Conservation (phyloP, 371 early-diverging fungal genomes). For the Mucor plumbeus region DNA sequence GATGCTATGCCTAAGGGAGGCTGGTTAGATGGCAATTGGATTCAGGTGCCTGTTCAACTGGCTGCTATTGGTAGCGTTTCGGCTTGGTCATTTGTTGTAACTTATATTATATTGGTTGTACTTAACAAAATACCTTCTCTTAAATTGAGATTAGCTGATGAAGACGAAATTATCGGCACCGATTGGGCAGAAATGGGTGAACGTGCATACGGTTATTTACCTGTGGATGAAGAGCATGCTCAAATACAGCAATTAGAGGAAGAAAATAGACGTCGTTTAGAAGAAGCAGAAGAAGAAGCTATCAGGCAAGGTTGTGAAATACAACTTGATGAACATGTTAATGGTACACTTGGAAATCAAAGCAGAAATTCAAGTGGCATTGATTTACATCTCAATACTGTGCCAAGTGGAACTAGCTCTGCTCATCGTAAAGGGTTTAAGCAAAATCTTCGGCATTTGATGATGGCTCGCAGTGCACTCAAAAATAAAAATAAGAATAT, state of each 20-base stretch:
- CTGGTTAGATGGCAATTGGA: constrained; percentile 73
- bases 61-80: constrained; percentile 62
- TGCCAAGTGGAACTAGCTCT: background rate
- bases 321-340: constrained; percentile 20
- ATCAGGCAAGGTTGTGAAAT: constrained; percentile 1
- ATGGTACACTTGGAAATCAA: constrained; percentile 3
- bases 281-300: constrained; percentile 16
- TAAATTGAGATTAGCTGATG: constrained; percentile 60
- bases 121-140: constrained; percentile 58
- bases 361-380: constrained; percentile 11
- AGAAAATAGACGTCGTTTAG: background rate
- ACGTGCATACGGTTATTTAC: constrained; percentile 64
- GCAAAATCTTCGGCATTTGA: constrained; percentile 9
- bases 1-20: constrained; percentile 59
- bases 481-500: constrained; percentile 1
- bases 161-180: constrained; percentile 64
- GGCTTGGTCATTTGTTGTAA: constrained; percentile 66
- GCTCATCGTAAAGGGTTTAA: constrained; percentile 12
- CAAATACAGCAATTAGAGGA: constrained; percentile 16
- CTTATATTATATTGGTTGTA: constrained; percentile 59
- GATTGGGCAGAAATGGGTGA: constrained; percentile 75
- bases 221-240: constrained; percentile 40
- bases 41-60: constrained; percentile 67
- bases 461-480: constrained; percentile 7
- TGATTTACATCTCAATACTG: constrained; percentile 14